Conservation (phyloP, 192 early-diverging fungal genomes). For the Entomortierella chlamydospora region DNA sequence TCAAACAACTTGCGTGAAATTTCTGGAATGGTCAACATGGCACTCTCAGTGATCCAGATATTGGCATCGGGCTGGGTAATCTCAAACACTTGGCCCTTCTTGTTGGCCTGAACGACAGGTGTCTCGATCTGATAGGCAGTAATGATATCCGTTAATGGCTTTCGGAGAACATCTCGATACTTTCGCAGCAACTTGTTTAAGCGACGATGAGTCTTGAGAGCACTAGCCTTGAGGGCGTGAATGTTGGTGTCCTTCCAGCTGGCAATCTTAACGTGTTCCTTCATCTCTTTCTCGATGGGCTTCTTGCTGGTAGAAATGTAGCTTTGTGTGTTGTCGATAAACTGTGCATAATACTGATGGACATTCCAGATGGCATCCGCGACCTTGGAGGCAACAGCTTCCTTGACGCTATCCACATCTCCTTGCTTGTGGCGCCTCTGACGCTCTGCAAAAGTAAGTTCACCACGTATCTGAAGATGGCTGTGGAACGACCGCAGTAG, state of each 20-base stretch:
- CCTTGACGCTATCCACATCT: constrained; percentile 29
- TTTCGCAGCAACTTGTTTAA: constrained; percentile 91
- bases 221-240: constrained; percentile 89
- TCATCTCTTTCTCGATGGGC: constrained; percentile 88
- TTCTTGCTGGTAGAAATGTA: constrained; percentile 70
- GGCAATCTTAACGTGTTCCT: constrained; percentile 95
- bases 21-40: constrained; percentile 32
- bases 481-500: constrained; percentile 73
- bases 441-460: constrained; percentile 35
- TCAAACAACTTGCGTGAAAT: constrained; percentile 16
- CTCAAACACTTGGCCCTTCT: constrained; percentile 53
- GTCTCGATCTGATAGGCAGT: constrained; percentile 56
- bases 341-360: constrained; percentile 86
- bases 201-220: constrained; percentile 91
- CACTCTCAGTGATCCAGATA: constrained; percentile 55
- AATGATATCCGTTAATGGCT: constrained; percentile 80
- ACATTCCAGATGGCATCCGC: constrained; percentile 77
- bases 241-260: constrained; percentile 98
- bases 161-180: constrained; percentile 82
- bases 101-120: constrained; percentile 45
- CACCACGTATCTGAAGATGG: constrained; percentile 61
- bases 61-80: constrained; percentile 47
- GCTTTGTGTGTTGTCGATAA: constrained; percentile 64
- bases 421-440: constrained; percentile 42
- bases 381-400: constrained; percentile 44